Evolutionary conservation across 306 rosid species (phyloP).

Genomic region (Vicia villosa): DNA sequence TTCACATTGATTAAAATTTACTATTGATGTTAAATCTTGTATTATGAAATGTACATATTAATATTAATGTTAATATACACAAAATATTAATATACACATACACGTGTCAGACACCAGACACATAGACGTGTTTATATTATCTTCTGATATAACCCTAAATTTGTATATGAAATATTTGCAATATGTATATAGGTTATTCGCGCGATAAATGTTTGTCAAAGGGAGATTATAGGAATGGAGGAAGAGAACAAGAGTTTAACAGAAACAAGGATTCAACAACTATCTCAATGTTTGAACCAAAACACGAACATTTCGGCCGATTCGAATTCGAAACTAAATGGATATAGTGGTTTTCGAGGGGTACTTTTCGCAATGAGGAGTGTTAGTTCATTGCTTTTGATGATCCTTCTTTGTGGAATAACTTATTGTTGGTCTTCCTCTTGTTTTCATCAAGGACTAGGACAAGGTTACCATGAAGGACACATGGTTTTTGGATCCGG

Average conservation of each 20-base stretch:
- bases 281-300: conserved; percentile 49
- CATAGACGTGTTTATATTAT: too few species aligned
- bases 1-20: background rate
- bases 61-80: too few species aligned
- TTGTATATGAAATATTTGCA: too few species aligned
- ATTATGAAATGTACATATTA: background rate
- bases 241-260: conserved; percentile 71
- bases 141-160: too few species aligned
- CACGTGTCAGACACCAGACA: too few species aligned
- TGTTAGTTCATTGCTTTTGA: conserved; percentile 66
- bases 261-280: conserved; percentile 66
- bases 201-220: conserved; percentile 63
- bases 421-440: conserved; percentile 71
- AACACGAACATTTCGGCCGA: conserved; percentile 45
- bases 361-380: conserved; percentile 79
- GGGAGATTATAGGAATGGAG: conserved; percentile 67
- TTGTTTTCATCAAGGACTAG: conserved; percentile 41
- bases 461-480: conserved; percentile 34
- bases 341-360: conserved; percentile 81
- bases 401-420: conserved; percentile 61
- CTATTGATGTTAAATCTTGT: background rate
- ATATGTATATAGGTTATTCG: conserved; percentile 42
- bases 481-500: conserved; percentile 53
- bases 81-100: too few species aligned
- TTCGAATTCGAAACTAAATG: conserved; percentile 71